These are phyloP conservation scores for Sclerotinia trifoliorum DNA, from an alignment of 2,329 filamentous ascomycete species.

Conservation along the genomic window DNA sequence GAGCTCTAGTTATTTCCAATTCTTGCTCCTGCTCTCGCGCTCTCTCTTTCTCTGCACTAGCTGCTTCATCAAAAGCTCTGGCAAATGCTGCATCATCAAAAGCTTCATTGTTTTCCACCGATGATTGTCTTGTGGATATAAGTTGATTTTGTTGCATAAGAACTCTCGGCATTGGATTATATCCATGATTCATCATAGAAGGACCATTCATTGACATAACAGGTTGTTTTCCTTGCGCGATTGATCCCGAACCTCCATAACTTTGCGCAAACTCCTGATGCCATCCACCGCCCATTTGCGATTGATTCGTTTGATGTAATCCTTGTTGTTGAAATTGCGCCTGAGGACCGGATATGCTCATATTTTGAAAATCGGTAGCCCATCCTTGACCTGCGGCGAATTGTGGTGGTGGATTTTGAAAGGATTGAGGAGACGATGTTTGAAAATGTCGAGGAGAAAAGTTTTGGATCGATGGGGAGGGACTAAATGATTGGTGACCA, in stretches of 20 bases:
- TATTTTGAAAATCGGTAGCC: conserved; percentile 48
- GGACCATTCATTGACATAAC: conserved; percentile 22
- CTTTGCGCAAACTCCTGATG: conserved; percentile 55
- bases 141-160: conserved; percentile 17
- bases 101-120: conserved; percentile 42
- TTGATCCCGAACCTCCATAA: background rate
- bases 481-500: conserved; percentile 44
- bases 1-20: conserved; percentile 23
- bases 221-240: conserved; percentile 10
- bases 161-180: conserved; percentile 24
- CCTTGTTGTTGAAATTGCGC: conserved; percentile 39
- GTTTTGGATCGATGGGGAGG: conserved; percentile 21
- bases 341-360: conserved; percentile 42
- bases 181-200: conserved; percentile 1
- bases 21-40: conserved; percentile 29
- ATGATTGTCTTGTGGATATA: conserved; percentile 26
- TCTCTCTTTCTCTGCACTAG: conserved; percentile 29
- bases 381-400: conserved; percentile 36
- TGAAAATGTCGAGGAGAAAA: conserved; percentile 31
- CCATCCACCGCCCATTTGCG: conserved; percentile 45
- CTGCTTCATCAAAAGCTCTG: conserved; percentile 48
- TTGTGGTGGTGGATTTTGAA: conserved; percentile 26
- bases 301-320: conserved; percentile 28
- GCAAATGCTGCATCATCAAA: conserved; percentile 58
- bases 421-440: conserved; percentile 27